Evolutionary conservation across 441 rosid genomes (phyloP).

Genomic region (Flueggea neowawraea): DNA sequence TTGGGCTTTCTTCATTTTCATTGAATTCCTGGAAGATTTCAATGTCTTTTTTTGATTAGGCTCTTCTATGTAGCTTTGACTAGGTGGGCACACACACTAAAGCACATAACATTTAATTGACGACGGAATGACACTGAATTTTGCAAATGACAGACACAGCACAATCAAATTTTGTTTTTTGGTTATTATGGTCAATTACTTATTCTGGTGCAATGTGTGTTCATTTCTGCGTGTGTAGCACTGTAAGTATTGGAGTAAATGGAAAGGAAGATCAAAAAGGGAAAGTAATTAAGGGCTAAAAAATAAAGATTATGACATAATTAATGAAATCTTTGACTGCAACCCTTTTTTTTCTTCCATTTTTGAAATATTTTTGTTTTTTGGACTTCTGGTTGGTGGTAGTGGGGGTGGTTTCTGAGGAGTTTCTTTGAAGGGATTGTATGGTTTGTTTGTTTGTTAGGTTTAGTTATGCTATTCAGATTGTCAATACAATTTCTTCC

Average conservation of each 20-base stretch:
- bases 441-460: conserved; percentile 12
- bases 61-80: too few species aligned
- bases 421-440: conserved; percentile 86
- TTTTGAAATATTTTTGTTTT: conserved; percentile 7
- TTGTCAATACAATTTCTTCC: conserved; percentile 2
- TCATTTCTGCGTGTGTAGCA: conserved; percentile 13
- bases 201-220: conserved; percentile 7
- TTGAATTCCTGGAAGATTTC: too few species aligned
- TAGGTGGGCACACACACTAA: too few species aligned
- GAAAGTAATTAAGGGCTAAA: not conserved
- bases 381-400: conserved; percentile 65
- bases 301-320: not conserved
- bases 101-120: not conserved
- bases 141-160: conserved; percentile 9
- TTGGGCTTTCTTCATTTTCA: too few species aligned
- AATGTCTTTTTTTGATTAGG: too few species aligned
- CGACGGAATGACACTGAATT: conserved; percentile 5
- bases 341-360: conserved; percentile 26
- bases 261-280: conserved; percentile 21
- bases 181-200: conserved; percentile 12
- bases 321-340: conserved; percentile 25
- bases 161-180: not conserved
- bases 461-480: not conserved
- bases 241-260: conserved; percentile 26
- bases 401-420: conserved; percentile 79